Conservation (phyloP, 306 rosid species). For the Mimosa pudica region DNA sequence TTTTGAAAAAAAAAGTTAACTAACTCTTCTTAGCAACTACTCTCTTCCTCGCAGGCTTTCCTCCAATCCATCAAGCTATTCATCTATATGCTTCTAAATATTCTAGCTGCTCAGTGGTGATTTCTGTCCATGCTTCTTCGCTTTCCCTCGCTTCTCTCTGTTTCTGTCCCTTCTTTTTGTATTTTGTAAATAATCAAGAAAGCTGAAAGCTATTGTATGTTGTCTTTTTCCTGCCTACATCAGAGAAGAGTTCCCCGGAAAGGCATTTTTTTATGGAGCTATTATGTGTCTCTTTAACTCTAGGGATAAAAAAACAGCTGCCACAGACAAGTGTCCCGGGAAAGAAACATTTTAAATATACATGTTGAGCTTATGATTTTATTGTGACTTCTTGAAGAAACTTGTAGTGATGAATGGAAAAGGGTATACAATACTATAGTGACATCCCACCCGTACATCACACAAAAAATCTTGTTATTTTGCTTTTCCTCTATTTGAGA, state of each 20-base stretch:
- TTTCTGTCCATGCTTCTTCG: background rate
- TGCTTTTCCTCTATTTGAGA: conserved; percentile 22
- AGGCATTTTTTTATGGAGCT: background rate
- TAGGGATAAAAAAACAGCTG: background rate
- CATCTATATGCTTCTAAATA: background rate
- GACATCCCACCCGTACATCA: conserved; percentile 11
- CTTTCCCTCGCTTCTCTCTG: background rate
- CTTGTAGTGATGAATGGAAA: background rate
- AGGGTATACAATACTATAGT: background rate
- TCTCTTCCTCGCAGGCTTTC: background rate
- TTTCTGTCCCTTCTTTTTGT: background rate
- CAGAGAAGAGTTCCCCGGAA: background rate
- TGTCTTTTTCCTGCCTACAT: background rate
- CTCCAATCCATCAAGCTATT: background rate
- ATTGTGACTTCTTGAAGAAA: background rate
- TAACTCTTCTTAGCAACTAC: no score
- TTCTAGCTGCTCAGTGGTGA: background rate
- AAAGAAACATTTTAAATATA: conserved; percentile 8
- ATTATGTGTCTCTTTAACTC: background rate
- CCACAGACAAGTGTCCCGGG: conserved; percentile 3
- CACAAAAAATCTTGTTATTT: conserved; percentile 11
- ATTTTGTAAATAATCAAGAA: background rate
- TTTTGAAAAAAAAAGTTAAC: no score
- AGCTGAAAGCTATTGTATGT: background rate
- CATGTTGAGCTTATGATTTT: background rate